Evolutionary conservation across 371 early-diverging fungal genomes (phyloP), one percentile per base, ranked within the genome.

Genomic region (Polyrhizophydium stewartii): DNA sequence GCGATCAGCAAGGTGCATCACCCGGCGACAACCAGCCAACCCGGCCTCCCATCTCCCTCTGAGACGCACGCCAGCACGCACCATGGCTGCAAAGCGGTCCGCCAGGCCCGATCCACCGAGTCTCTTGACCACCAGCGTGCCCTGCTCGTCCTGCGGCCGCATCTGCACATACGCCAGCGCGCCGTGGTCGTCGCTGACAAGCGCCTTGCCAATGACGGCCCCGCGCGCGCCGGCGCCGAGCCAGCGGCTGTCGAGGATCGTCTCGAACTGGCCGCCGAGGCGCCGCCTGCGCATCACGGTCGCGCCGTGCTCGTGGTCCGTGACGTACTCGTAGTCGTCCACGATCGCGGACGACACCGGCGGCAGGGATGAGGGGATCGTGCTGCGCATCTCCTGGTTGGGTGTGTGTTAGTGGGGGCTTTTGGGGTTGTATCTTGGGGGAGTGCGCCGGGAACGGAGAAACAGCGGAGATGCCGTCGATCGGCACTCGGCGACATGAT

Each of bases 81-180:
- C n/a, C n/a, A n/a, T n/a, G n/a, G n/a, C n/a, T n/a, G n/a, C n/a
- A n/a, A n/a, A n/a, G 35, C 35, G 3, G 19, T 7, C 74, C 62
- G 32, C 68, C 55, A 19, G 84, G 60, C 52, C 83, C 7, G 7
- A 7, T 35, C 35, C 35, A 35, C 7, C 3, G 7, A 35, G 13
- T 35, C 35, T 75, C 33, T 82, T 76, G 41, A 88, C 77, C 57
- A 81, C 81, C 22, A 89, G 61, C 17, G 84, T 76, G n/a, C 89
- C 89, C 51, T 81, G 72, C 56, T 89, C 89, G 59, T 82, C 76
- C 2, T 85, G 84, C 50, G 86, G 83, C 35, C 77, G 71, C 59
- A 81, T 78, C 19, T 78, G 75, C 46, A 83, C 73, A 58, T 85
- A 87, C 1, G 86, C 87, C 62, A 89, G 78, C 9, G 79, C 71